A percentile compares a stretch with the other conserved stretches of the same genome.
These are phyloP conservation scores for Ogataea trehaloabstinens DNA, from an alignment of 805 yeast species.

Conservation along the genomic window DNA sequence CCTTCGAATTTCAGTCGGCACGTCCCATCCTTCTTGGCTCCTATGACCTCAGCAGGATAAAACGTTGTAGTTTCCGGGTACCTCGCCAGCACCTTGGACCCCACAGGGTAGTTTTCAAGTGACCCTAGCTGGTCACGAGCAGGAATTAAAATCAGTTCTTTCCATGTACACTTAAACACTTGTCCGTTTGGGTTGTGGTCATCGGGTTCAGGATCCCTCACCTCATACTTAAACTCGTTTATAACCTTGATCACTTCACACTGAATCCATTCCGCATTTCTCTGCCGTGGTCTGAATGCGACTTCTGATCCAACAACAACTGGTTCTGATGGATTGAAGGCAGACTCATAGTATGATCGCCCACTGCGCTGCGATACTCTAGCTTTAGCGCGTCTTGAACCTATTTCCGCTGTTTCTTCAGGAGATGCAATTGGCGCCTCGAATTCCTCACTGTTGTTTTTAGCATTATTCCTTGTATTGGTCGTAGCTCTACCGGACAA, in stretches of 20 bases:
- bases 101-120: conserved; percentile 60
- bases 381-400: conserved; percentile 11
- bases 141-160: conserved; percentile 76
- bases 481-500: background rate
- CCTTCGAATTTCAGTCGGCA: conserved; percentile 89
- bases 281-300: conserved; percentile 73
- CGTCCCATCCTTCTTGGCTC: conserved; percentile 68
- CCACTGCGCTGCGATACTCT: conserved; percentile 17
- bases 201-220: conserved; percentile 98
- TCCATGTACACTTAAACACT: conserved; percentile 75
- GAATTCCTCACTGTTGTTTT: conserved; percentile 1
- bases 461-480: background rate
- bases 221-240: conserved; percentile 59
- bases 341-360: conserved; percentile 41
- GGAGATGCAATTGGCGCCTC: too few species aligned
- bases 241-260: conserved; percentile 78
- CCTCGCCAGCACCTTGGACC: conserved; percentile 82
- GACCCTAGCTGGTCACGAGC: conserved; percentile 31
- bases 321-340: conserved; percentile 58
- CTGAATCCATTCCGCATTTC: conserved; percentile 91
- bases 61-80: conserved; percentile 98
- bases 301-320: conserved; percentile 73
- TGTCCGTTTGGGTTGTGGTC: conserved; percentile 88
- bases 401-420: conserved; percentile 1
- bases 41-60: conserved; percentile 89